Conservation (phyloP, 768 basidiomycete genomes). For the Lactifluus volemus region DNA sequence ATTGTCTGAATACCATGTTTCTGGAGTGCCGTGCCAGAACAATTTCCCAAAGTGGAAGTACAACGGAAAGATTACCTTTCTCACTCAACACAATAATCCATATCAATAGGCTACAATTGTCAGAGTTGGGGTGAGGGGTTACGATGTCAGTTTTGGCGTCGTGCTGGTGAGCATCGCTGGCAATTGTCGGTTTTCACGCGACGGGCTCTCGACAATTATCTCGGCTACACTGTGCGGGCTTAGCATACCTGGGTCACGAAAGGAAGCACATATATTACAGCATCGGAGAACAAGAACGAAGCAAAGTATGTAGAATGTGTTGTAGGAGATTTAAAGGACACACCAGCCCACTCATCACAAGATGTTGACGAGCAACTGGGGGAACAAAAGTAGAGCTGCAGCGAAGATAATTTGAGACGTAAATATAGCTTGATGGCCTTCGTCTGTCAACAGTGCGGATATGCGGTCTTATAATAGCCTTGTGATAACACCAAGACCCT, state of each 20-base stretch:
- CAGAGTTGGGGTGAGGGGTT: no score
- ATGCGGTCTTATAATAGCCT: constrained; percentile 38
- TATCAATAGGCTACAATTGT: no score
- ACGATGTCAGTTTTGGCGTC: no score
- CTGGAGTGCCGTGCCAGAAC: no score
- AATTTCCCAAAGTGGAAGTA: no score
- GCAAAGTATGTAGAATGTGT: neutral
- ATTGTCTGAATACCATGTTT: no score
- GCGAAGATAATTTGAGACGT: constrained; percentile 14
- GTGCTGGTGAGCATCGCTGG: no score
- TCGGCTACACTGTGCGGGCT: neutral
- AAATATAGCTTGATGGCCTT: constrained; percentile 47
- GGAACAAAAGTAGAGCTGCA: neutral
- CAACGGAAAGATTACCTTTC: no score
- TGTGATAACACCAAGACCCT: constrained; percentile 77
- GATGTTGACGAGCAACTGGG: neutral
- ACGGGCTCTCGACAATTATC: neutral
- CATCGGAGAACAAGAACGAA: neutral
- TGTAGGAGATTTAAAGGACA: neutral
- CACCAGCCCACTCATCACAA: neutral
- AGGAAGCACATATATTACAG: neutral
- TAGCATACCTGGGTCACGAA: neutral
- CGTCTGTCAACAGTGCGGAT: neutral
- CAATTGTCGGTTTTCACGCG: neutral
- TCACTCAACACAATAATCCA: no score